Evolutionary conservation across 371 early-diverging fungal genomes (phyloP).

Genomic region (Lichtheimia ornata): DNA sequence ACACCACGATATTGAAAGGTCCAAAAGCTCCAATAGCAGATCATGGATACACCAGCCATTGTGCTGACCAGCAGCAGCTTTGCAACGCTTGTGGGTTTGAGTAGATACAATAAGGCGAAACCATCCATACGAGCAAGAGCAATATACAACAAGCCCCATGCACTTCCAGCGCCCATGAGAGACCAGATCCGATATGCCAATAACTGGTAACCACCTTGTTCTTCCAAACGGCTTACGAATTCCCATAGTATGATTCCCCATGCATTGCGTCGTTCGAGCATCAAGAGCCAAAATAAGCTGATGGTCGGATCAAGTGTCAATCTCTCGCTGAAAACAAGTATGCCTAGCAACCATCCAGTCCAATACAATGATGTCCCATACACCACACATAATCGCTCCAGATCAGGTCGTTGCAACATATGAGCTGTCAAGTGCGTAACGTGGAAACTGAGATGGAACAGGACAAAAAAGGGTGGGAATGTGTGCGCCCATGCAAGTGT

Average conservation of each 20-base stretch:
- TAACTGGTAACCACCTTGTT: constrained; percentile 28
- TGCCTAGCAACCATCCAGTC: constrained; percentile 62
- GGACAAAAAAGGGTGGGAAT: constrained; percentile 55
- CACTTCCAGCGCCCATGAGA: constrained; percentile 56
- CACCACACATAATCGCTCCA: constrained; percentile 61
- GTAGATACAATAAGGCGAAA: constrained; percentile 42
- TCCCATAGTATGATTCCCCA: constrained; percentile 73
- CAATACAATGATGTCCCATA: constrained; percentile 68
- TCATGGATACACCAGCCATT: constrained; percentile 56
- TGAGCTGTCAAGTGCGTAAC: constrained; percentile 52
- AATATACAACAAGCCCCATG: constrained; percentile 61
- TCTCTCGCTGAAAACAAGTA: constrained; percentile 44
- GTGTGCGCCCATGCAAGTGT: constrained; percentile 46
- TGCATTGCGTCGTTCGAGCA: constrained; percentile 62
- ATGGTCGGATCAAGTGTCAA: constrained; percentile 35
- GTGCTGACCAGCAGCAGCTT: constrained; percentile 52
- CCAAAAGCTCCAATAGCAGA: constrained; percentile 71
- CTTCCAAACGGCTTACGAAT: constrained; percentile 51
- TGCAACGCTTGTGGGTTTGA: constrained; percentile 38
- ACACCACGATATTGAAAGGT: constrained; percentile 68
- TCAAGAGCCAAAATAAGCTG: constrained; percentile 47
- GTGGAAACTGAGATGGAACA: constrained; percentile 59
- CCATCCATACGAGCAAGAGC: constrained; percentile 49
- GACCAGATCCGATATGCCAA: constrained; percentile 61
- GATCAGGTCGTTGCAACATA: constrained; percentile 33